These are phyloP conservation scores for Claviceps cyperi DNA, from an alignment of 2,329 filamentous ascomycete species.

Conservation along the genomic window DNA sequence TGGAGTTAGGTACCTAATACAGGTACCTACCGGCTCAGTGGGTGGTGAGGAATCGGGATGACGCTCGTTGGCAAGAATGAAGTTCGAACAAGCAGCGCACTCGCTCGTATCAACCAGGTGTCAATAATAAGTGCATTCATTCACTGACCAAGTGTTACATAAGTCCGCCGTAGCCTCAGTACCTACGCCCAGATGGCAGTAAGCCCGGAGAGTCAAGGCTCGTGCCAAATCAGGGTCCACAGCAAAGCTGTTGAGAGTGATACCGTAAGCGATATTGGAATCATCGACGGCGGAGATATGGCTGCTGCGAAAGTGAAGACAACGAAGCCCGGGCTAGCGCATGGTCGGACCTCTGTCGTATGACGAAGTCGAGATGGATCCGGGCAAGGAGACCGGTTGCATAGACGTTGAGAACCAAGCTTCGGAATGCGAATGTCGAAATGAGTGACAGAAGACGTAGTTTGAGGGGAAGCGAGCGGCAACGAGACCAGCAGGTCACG, in stretches of 20 bases:
- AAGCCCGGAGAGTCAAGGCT: background rate
- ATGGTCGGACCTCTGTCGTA: background rate
- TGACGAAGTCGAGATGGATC: background rate
- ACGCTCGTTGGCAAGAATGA: background rate
- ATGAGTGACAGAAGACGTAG: background rate
- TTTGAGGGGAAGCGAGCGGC: background rate
- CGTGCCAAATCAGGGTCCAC: background rate
- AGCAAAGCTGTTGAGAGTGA: background rate
- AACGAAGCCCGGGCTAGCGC: too few relatives aligned
- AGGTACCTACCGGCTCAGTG: background rate
- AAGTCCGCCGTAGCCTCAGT: background rate
- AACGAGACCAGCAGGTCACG: background rate
- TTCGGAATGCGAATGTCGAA: background rate
- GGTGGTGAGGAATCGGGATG: background rate
- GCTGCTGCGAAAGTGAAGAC: too few relatives aligned
- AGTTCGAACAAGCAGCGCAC: background rate
- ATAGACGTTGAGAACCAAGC: background rate
- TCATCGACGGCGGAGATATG: too few relatives aligned
- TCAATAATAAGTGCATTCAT: background rate
- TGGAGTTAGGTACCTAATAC: too few relatives aligned
- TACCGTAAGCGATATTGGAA: background rate
- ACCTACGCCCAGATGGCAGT: background rate
- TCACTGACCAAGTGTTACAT: background rate
- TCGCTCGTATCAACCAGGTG: background rate
- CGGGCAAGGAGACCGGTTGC: background rate